Conservation (phyloP, 352 stramenopile species). For the Phytopythium sindhum region DNA sequence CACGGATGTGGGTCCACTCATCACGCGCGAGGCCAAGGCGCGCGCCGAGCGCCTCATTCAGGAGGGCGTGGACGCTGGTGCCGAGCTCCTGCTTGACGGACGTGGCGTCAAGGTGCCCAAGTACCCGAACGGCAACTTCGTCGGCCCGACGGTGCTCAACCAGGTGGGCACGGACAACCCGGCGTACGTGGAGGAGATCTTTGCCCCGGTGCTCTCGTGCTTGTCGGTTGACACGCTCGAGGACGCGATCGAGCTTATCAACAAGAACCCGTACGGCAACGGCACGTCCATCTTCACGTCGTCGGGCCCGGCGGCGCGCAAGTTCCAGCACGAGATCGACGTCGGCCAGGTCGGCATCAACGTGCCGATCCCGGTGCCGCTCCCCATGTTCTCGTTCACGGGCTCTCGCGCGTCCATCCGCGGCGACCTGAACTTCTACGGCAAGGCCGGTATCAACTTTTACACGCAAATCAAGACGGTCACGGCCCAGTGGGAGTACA, state of each 20-base stretch:
- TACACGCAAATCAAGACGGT: conserved; percentile 99
- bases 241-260: conserved; percentile 95
- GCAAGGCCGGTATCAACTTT: conserved; percentile 95
- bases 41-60: conserved; percentile 89
- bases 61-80: conserved; percentile 87
- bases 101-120: conserved; percentile 86
- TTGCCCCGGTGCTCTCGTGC: conserved; percentile 95
- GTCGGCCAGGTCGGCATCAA: conserved; percentile 96
- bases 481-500: conserved; percentile 95
- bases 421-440: conserved; percentile 98
- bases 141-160: conserved; percentile 93
- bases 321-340: conserved; percentile 97
- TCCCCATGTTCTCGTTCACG: conserved; percentile 98
- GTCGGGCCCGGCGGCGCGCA: conserved; percentile 90
- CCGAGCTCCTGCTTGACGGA: conserved; percentile 90
- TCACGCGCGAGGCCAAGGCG: conserved; percentile 86
- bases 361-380: conserved; percentile 96
- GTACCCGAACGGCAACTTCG: conserved; percentile 95
- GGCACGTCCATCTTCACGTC: conserved; percentile 96
- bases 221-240: conserved; percentile 92
- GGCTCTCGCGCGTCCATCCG: conserved; percentile 92
- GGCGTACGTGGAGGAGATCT: conserved; percentile 95
- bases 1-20: conserved; percentile 87
- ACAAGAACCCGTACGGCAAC: conserved; percentile 97
- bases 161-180: conserved; percentile 83